Conservation (phyloP, 2,329 filamentous ascomycete genomes). For the Lachnellula cervina region DNA sequence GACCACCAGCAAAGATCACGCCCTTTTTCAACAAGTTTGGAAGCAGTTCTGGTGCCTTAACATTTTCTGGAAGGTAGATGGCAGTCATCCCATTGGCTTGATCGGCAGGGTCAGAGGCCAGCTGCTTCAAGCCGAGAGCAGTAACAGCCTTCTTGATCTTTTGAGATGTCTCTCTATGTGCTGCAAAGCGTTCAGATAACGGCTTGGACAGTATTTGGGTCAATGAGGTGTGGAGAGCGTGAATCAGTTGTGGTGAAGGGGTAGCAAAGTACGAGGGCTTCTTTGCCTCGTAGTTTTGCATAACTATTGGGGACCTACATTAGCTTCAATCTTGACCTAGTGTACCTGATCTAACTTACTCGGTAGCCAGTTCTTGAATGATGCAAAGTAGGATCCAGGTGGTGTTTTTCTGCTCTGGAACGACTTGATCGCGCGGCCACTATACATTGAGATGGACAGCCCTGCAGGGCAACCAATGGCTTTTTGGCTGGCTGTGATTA, state of each 20-base stretch:
- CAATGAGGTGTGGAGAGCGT: slow-evolving; percentile 84
- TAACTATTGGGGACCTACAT: slow-evolving; percentile 54
- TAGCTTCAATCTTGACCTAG: background rate
- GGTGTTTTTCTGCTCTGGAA: slow-evolving; percentile 78
- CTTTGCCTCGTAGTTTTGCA: slow-evolving; percentile 98
- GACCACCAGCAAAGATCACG: slow-evolving; percentile 88
- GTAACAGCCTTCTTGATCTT: slow-evolving; percentile 79
- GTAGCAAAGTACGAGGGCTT: slow-evolving; percentile 98
- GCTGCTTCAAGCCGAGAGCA: slow-evolving; percentile 78
- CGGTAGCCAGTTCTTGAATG: slow-evolving; percentile 94
- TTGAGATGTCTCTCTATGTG: slow-evolving; percentile 73
- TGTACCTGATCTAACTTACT: slow-evolving; percentile 48
- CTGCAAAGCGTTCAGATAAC: slow-evolving; percentile 75
- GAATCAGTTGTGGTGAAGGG: slow-evolving; percentile 88
- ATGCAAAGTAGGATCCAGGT: slow-evolving; percentile 87
- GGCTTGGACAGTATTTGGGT: slow-evolving; percentile 79
- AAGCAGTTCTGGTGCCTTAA: slow-evolving; percentile 76
- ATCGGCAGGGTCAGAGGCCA: slow-evolving; percentile 79
- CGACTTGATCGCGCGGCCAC: slow-evolving; percentile 75
- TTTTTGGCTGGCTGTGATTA: slow-evolving; percentile 93
- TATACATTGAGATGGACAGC: slow-evolving; percentile 90
- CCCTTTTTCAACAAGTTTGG: slow-evolving; percentile 81
- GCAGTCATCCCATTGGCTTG: slow-evolving; percentile 98
- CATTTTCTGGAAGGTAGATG: slow-evolving; percentile 83
- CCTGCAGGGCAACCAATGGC: slow-evolving; percentile 94